Base-by-base conservation (phyloP, 1,284 basidiomycete species). In the Thecaphora frezii region DNA sequence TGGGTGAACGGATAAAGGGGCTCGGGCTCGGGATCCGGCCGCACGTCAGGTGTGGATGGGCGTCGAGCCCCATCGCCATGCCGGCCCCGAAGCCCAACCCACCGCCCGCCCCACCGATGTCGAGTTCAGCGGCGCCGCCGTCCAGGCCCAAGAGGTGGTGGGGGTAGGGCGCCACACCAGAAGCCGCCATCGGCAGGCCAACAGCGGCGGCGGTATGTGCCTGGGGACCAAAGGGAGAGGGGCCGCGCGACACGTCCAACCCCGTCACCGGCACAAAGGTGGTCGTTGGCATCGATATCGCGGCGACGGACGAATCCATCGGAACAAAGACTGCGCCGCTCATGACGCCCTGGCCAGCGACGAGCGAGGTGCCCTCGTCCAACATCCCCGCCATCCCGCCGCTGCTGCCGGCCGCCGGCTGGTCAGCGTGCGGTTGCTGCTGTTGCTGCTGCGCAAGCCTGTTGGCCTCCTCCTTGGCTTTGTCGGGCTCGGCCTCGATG, bases 401-500 rank as follows among this genome's bases (percentile, higher is more conserved):
- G 28, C 28, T 14, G 28, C 14, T 7, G 28, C 14, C 8, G 28
- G 28, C 14, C 28, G 38, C 38, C 38, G 38, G 18, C 38, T 39
- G 38, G 8, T 39, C 19, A 18, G 38, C 38, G 10, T 36, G 33
- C 33, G 18, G n/a, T n/a, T n/a, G n/a, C n/a, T n/a, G n/a, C n/a
- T n/a, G n/a, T n/a, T n/a, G n/a, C n/a, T n/a, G n/a, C n/a, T n/a
- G n/a, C n/a, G n/a, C n/a, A n/a, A n/a, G 54, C 52, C 62, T 58
- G 16, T 52, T 28, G 2, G 8, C 9, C 12, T 25, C 33, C 14
- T 38, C 37, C 38, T 42, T 46, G 14, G 36, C 30, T 47, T 57
- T 64, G 47, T 60, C 62, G 39, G 54, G 62, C 19, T 62, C 64
- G 10, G 60, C 46, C 44, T 74, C 62, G 25, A 74, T 55, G 46